phyloP scores from a whole-genome alignment of 225 moss, liverwort and hornwort species.

The Physcomitrellopsis africana region DNA sequence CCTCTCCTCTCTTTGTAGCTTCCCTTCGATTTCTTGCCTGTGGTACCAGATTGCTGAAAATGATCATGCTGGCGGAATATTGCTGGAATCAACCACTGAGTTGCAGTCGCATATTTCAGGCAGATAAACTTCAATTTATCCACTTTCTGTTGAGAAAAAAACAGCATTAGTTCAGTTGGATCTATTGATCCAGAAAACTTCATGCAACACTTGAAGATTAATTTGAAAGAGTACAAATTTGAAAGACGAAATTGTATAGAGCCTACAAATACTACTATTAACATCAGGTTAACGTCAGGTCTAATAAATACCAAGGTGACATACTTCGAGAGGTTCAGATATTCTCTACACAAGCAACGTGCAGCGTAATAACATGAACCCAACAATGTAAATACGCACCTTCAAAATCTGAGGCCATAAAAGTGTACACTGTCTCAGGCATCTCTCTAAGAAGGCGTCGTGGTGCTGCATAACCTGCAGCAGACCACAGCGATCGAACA shows the following conservation, averaged over 20 bases:
- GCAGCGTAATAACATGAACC: slow-evolving; percentile 20
- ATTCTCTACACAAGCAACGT: neutral
- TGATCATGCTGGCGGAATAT: slow-evolving; percentile 64
- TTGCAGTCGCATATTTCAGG: slow-evolving; percentile 91
- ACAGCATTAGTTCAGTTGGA: slow-evolving; percentile 13
- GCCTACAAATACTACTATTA: slow-evolving; percentile 3
- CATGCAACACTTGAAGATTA: slow-evolving; percentile 1
- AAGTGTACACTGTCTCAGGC: slow-evolving; percentile 87
- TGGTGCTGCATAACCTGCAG: slow-evolving; percentile 92
- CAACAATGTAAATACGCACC: slow-evolving; percentile 40
- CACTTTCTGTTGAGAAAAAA: slow-evolving; percentile 64
- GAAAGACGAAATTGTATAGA: neutral
- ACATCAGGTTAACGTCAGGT: neutral
- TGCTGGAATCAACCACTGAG: slow-evolving; percentile 95
- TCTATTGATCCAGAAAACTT: neutral
- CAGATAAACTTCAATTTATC: slow-evolving; percentile 88
- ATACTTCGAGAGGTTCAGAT: slow-evolving; percentile 1
- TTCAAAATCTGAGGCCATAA: slow-evolving; percentile 94
- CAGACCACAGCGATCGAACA: slow-evolving; percentile 20
- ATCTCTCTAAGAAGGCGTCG: slow-evolving; percentile 93
- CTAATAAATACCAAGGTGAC: slow-evolving; percentile 1
- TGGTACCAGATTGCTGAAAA: slow-evolving; percentile 46
- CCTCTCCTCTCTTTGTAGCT: slow-evolving; percentile 66
- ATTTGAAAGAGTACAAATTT: neutral
- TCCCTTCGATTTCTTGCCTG: slow-evolving; percentile 42